Evolutionary conservation across 148 eudicot genomes (phyloP).

Genomic region (Oxyria digyna): DNA sequence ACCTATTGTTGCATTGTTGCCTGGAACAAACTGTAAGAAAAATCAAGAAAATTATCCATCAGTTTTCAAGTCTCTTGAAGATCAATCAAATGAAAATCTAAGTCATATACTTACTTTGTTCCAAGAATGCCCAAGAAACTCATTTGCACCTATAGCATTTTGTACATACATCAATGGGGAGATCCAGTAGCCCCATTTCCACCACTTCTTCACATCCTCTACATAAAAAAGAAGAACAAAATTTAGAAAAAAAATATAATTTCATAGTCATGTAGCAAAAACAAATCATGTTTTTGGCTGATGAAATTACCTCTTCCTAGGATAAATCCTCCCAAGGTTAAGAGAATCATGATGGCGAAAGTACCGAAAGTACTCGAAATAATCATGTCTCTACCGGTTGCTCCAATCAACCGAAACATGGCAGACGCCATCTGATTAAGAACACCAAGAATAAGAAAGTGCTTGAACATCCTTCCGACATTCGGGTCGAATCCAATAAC

Average conservation of each 20-base stretch:
- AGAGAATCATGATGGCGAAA: conserved; percentile 30
- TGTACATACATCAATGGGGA: conserved; percentile 79
- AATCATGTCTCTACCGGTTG: conserved; percentile 47
- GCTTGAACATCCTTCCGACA: conserved; percentile 49
- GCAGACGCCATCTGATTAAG: conserved; percentile 46
- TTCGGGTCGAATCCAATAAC: conserved; percentile 68
- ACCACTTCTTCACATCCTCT: conserved; percentile 56
- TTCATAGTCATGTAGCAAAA: too few relatives aligned
- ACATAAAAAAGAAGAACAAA: background rate
- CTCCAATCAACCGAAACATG: conserved; percentile 43
- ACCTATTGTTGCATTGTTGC: conserved; percentile 26
- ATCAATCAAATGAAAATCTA: background rate
- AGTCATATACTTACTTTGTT: conserved; percentile 26
- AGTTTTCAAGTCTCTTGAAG: background rate
- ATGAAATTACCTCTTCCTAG: conserved; percentile 45
- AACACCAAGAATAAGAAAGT: conserved; percentile 37
- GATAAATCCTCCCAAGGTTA: conserved; percentile 52
- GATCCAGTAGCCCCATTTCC: conserved; percentile 77
- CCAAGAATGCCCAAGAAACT: conserved; percentile 66
- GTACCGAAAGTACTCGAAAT: conserved; percentile 56
- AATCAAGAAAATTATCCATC: background rate
- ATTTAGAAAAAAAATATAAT: background rate
- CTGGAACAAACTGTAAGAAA: conserved; percentile 21
- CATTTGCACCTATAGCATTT: conserved; percentile 52
- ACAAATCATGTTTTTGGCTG: background rate